These are phyloP conservation scores for Vanrija humicola DNA, from an alignment of 1,284 basidiomycete species.

Conservation along the genomic window DNA sequence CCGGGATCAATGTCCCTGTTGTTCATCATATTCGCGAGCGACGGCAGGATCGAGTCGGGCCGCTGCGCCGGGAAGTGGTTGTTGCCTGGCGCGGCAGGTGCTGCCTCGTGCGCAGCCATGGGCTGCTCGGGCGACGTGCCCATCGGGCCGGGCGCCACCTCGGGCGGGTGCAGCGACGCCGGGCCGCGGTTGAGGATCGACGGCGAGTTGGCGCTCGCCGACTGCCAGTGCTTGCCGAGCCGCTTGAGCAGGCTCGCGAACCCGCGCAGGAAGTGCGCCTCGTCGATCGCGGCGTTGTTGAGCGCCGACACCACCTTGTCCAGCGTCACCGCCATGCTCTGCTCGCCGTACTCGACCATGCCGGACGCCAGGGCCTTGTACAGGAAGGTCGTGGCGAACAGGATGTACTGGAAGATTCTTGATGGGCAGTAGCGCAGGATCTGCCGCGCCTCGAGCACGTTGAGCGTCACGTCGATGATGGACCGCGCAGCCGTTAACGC, in stretches of 20 bases:
- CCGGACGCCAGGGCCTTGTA: slow-evolving; percentile 16
- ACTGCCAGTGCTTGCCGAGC: slow-evolving; percentile 14
- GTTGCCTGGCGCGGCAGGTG: no score
- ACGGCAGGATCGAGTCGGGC: no score
- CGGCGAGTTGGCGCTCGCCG: background rate
- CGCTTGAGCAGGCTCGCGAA: slow-evolving; percentile 10
- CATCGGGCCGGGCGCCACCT: no score
- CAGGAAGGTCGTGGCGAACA: slow-evolving; percentile 16
- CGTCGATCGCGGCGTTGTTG: slow-evolving; percentile 9
- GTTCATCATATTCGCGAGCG: background rate
- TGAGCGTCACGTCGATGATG: slow-evolving; percentile 12
- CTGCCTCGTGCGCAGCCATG: no score
- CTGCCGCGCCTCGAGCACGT: slow-evolving; percentile 7
- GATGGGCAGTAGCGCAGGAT: slow-evolving; percentile 10
- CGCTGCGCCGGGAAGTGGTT: no score
- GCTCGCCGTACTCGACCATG: slow-evolving; percentile 13
- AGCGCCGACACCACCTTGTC: slow-evolving; percentile 8
- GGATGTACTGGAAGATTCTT: slow-evolving; percentile 12
- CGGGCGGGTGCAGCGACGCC: no score
- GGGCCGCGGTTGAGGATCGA: background rate
- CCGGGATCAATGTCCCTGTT: background rate
- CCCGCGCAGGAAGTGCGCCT: slow-evolving; percentile 12
- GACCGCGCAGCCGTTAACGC: slow-evolving; percentile 8
- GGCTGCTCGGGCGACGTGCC: no score
- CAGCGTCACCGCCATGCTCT: slow-evolving; percentile 2